Conservation (phyloP, 768 basidiomycete genomes). For the Vararia minispora region DNA sequence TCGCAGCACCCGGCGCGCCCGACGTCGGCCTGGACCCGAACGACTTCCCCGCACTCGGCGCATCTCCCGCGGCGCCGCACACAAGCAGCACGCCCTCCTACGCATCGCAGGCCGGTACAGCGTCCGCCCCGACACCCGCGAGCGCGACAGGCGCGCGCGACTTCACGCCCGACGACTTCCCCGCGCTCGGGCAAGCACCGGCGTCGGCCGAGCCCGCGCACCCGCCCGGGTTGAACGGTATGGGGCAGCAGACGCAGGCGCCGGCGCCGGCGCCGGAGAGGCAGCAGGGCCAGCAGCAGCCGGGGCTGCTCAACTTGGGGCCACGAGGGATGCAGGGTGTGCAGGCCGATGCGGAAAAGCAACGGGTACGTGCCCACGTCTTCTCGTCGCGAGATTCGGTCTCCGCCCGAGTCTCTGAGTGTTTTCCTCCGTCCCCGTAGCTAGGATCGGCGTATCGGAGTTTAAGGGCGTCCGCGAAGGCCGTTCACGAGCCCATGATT, state of each 20-base stretch:
- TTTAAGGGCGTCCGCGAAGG: no score
- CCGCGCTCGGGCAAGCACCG: slow-evolving; percentile 65
- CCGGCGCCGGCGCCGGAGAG: slow-evolving; percentile 43
- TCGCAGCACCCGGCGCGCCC: no score
- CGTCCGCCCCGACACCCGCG: slow-evolving; percentile 36
- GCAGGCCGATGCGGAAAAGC: slow-evolving; percentile 57
- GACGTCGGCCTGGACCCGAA: slow-evolving; percentile 79
- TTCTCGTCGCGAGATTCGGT: not conserved
- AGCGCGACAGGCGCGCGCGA: slow-evolving; percentile 32
- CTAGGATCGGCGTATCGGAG: no score
- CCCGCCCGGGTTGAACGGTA: slow-evolving; percentile 74
- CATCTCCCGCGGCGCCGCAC: slow-evolving; percentile 41
- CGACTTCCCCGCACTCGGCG: slow-evolving; percentile 80
- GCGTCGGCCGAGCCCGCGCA: slow-evolving; percentile 33
- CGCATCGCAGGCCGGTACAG: slow-evolving; percentile 71
- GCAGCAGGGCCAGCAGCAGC: slow-evolving; percentile 37
- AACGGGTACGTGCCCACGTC: slow-evolving; percentile 39
- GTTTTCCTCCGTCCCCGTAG: no score
- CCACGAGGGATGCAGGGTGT: slow-evolving; percentile 28
- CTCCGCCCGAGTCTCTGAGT: not conserved
- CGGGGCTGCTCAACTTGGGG: slow-evolving; percentile 54
- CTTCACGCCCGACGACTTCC: slow-evolving; percentile 86
- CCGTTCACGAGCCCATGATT: no score
- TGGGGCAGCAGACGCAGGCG: slow-evolving; percentile 31
- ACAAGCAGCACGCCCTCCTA: slow-evolving; percentile 36